A percentile compares a stretch with the other conserved stretches of the same genome.
phyloP scores from a whole-genome alignment of 2,329 filamentous ascomycete species.

The Cercospora sojina region DNA sequence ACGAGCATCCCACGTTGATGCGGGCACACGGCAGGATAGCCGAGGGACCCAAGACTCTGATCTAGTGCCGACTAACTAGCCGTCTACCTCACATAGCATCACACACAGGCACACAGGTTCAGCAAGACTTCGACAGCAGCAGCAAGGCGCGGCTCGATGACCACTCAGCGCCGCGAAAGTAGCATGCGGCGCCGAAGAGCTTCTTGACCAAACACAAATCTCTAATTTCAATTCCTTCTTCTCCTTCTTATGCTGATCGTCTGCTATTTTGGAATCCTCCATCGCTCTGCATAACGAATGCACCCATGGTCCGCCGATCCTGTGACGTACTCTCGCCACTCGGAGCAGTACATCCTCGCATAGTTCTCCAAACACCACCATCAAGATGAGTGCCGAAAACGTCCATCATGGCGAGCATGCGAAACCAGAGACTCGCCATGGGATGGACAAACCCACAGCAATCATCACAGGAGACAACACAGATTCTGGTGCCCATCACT shows the following conservation, averaged over 20 bases:
- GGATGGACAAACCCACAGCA: conserved; percentile 10
- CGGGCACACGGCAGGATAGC: conserved; percentile 12
- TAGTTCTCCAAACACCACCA: background rate
- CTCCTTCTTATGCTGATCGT: background rate
- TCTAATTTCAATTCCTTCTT: background rate
- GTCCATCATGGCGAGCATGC: conserved; percentile 45
- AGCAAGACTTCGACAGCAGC: background rate
- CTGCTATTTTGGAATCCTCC: background rate
- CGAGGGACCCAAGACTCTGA: conserved; percentile 2
- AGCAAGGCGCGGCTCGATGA: background rate
- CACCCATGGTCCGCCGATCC: background rate
- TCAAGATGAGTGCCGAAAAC: conserved; percentile 11
- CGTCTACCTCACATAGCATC: background rate
- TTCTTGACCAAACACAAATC: background rate
- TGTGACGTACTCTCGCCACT: background rate
- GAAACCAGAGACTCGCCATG: conserved; percentile 9
- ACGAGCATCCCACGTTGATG: conserved; percentile 3
- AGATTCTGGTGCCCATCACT: conserved; percentile 3
- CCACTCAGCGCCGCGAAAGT: background rate
- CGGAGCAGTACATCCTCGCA: background rate
- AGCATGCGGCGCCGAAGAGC: background rate
- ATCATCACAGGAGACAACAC: conserved; percentile 14
- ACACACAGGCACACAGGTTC: background rate
- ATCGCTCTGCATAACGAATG: background rate
- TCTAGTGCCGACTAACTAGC: background rate